A percentile compares a stretch with the other conserved stretches of the same genome.
Conservation (phyloP, 2,329 filamentous ascomycete genomes). For the Talaromyces rugulosus region DNA sequence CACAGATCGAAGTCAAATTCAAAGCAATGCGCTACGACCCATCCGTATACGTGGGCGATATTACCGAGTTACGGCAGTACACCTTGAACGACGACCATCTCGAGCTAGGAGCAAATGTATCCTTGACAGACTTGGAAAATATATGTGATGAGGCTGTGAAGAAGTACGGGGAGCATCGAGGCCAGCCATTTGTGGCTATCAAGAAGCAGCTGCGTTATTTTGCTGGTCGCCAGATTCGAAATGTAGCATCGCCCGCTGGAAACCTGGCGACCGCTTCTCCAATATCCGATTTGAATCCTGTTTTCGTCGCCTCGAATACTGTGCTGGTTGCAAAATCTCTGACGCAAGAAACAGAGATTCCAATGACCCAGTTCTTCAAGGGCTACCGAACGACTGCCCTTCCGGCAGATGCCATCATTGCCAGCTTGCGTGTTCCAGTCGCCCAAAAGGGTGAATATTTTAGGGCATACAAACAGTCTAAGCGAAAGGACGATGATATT, state of each 20-base stretch:
- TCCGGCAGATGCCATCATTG: constrained; percentile 75
- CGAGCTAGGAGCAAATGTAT: constrained; percentile 91
- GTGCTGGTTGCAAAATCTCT: constrained; percentile 75
- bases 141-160: constrained; percentile 76
- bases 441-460: constrained; percentile 77
- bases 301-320: constrained; percentile 82
- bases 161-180: constrained; percentile 66
- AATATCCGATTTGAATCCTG: constrained; percentile 93
- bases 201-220: constrained; percentile 94
- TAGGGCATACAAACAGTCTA: constrained; percentile 90
- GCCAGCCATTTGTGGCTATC: constrained; percentile 84
- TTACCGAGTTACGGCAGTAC: constrained; percentile 81
- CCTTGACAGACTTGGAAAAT: constrained; percentile 82
- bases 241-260: constrained; percentile 93
- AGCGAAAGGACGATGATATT: constrained; percentile 97
- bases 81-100: constrained; percentile 72
- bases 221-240: constrained; percentile 90
- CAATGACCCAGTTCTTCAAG: constrained; percentile 88
- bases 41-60: constrained; percentile 90
- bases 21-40: constrained; percentile 87
- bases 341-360: constrained; percentile 72
- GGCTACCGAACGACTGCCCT: constrained; percentile 85
- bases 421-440: constrained; percentile 78
- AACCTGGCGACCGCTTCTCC: constrained; percentile 93
- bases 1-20: constrained; percentile 98